phyloP scores from a whole-genome alignment of 2,329 filamentous ascomycete species.

The Dothideomycetes sp. region DNA sequence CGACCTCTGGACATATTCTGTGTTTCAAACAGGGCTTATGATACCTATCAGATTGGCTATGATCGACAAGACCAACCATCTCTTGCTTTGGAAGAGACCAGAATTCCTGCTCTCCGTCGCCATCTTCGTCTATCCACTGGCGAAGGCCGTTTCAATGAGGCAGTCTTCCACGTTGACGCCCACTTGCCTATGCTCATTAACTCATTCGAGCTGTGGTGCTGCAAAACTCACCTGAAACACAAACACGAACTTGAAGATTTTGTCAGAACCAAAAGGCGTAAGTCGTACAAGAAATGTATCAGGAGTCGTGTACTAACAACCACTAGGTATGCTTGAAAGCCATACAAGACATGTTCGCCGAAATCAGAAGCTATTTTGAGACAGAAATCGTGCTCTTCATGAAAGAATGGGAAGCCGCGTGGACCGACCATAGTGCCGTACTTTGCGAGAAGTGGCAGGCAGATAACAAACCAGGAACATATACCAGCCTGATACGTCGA shows the following conservation, averaged over 20 bases:
- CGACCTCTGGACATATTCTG: slow-evolving; percentile 10
- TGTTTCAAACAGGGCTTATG: slow-evolving; percentile 17
- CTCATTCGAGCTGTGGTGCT: slow-evolving; percentile 7
- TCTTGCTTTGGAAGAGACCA: slow-evolving; percentile 16
- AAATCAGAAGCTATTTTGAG: neutral
- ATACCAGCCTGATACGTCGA: neutral
- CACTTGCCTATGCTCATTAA: slow-evolving; percentile 6
- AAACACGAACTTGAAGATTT: neutral
- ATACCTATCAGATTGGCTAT: slow-evolving; percentile 15
- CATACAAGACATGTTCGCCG: neutral
- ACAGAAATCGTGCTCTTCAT: neutral
- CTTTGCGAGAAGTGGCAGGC: neutral
- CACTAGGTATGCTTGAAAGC: neutral
- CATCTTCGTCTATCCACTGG: slow-evolving; percentile 11
- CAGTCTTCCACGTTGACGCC: neutral
- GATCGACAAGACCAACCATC: slow-evolving; percentile 5
- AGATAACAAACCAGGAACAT: neutral
- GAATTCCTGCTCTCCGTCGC: slow-evolving; percentile 12
- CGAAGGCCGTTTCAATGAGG: slow-evolving; percentile 16
- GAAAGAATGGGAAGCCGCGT: neutral
- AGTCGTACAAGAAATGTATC: neutral
- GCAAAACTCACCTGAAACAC: neutral
- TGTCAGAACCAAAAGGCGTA: neutral
- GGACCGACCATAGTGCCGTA: neutral
- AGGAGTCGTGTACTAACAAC: neutral